phyloP scores from a whole-genome alignment of 306 rosid genomes.

The Citrullus mucosospermus region DNA sequence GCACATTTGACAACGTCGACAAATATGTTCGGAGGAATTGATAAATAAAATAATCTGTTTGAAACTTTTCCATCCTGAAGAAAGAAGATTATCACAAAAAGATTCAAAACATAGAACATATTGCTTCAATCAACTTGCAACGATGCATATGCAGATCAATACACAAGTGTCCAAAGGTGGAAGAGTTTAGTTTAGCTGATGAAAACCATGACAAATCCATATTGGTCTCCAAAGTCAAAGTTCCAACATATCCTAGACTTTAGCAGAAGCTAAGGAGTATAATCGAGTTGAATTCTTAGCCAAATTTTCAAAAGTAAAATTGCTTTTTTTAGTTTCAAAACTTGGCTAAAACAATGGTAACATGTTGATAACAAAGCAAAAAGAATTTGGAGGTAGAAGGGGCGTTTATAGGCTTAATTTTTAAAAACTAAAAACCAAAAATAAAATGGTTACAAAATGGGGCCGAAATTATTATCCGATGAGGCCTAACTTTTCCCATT shows the following conservation, averaged over 20 bases:
- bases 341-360: neutral
- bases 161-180: neutral
- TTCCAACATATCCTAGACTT: neutral
- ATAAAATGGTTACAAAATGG: neutral
- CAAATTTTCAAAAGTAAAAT: neutral
- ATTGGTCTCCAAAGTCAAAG: neutral
- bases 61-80: slow-evolving; percentile 61
- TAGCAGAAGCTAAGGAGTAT: neutral
- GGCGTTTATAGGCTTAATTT: too few species aligned
- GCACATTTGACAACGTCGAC: slow-evolving; percentile 78
- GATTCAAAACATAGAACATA: neutral
- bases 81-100: slow-evolving; percentile 11
- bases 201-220: neutral
- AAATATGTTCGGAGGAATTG: slow-evolving; percentile 87
- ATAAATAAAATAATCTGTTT: slow-evolving; percentile 76
- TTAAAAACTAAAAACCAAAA: neutral
- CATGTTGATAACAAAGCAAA: too few species aligned
- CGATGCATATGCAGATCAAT: neutral
- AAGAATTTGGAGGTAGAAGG: too few species aligned
- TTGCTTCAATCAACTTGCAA: neutral
- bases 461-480: neutral
- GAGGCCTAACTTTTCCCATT: neutral
- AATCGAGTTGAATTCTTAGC: neutral
- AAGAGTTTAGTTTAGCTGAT: neutral
- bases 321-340: too few species aligned